Percentiles rank a stretch among this genome's conserved stretches.
Evolutionary conservation across 805 yeast genomes (phyloP).

Genomic region (Blastobotrys mokoenaii): DNA sequence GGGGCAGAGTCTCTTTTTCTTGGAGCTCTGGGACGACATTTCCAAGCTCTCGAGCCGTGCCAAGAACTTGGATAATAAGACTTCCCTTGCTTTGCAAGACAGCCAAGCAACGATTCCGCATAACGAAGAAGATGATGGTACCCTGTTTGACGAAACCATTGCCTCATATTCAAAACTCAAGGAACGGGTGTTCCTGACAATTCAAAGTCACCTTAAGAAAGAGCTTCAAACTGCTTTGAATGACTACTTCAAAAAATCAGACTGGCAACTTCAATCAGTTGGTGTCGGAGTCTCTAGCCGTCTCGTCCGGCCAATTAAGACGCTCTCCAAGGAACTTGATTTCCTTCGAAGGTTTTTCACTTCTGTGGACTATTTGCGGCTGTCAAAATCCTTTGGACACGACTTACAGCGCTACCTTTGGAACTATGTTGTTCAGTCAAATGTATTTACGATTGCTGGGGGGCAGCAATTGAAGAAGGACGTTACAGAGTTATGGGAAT

Average conservation of each 20-base stretch:
- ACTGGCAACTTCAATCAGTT: constrained; percentile 20
- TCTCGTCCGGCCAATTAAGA: constrained; percentile 22
- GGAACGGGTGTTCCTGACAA: constrained; percentile 23
- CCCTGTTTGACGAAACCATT: constrained; percentile 39
- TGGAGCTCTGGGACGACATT: constrained; percentile 34
- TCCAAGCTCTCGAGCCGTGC: constrained; percentile 19
- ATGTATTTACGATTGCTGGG: constrained; percentile 30
- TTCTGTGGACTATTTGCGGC: constrained; percentile 23
- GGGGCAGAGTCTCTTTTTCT: constrained; percentile 37
- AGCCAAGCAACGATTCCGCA: constrained; percentile 13
- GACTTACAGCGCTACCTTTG: constrained; percentile 32
- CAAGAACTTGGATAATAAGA: constrained; percentile 6
- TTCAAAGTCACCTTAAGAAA: constrained; percentile 28
- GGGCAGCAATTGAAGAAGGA: constrained; percentile 31
- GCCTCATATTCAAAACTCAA: constrained; percentile 31
- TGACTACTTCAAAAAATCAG: constrained; percentile 27
- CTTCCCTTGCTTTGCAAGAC: constrained; percentile 3
- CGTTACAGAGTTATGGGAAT: constrained; percentile 25
- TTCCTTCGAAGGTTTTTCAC: constrained; percentile 28
- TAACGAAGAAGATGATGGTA: constrained; percentile 25
- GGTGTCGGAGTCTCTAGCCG: constrained; percentile 16
- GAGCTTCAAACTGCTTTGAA: constrained; percentile 33
- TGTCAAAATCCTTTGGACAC: constrained; percentile 23
- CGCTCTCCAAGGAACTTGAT: constrained; percentile 24
- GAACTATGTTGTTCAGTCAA: constrained; percentile 32